These are phyloP conservation scores for Aspergillus floridensis DNA, from an alignment of 2,329 filamentous ascomycete genomes.

Conservation along the genomic window DNA sequence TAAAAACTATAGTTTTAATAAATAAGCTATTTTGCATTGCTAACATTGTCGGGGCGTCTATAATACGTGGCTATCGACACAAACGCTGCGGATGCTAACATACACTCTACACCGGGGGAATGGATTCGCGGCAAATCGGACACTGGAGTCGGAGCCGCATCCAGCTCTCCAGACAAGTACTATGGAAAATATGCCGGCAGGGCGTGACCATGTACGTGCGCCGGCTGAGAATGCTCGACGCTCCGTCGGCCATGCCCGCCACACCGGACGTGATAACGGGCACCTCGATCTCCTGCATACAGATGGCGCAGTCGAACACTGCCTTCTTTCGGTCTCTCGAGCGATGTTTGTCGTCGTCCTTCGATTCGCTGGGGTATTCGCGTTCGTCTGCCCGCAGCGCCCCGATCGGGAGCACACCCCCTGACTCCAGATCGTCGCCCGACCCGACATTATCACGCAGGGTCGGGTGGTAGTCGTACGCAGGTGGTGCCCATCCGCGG, in stretches of 20 bases:
- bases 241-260: conserved; percentile 48
- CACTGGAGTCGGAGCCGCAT: conserved; percentile 91
- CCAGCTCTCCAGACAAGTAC: conserved; percentile 87
- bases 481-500: conserved; percentile 60
- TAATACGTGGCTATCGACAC: background rate
- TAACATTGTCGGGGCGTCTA: background rate
- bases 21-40: background rate
- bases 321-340: conserved; percentile 53
- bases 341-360: conserved; percentile 43
- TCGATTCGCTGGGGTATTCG: conserved; percentile 36
- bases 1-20: too few relatives aligned
- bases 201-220: conserved; percentile 96
- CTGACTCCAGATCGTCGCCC: conserved; percentile 76
- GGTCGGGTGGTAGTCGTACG: conserved; percentile 91
- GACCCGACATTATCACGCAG: conserved; percentile 54
- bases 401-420: conserved; percentile 73
- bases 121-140: conserved; percentile 86
- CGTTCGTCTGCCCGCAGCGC: conserved; percentile 53
- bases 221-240: conserved; percentile 68
- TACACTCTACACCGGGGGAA: conserved; percentile 69
- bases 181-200: conserved; percentile 94
- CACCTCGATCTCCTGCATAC: conserved; percentile 86
- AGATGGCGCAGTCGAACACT: conserved; percentile 89
- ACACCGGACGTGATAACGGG: conserved; percentile 64
- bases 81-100: background rate